These are phyloP conservation scores for Penstemon newberryi DNA, from an alignment of 257 asterid genomes.

Conservation along the genomic window DNA sequence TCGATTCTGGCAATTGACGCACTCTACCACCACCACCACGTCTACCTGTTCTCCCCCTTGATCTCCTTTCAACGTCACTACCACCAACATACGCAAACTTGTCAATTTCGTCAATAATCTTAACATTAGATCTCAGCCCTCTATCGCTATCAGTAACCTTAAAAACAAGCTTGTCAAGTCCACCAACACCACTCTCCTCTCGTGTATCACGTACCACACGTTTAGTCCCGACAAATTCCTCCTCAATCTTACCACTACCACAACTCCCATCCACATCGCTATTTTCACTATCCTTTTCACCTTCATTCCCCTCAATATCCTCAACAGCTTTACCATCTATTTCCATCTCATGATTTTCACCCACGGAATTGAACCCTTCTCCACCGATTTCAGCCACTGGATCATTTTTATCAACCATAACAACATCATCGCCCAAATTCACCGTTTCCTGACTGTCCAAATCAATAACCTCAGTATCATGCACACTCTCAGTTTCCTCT, in stretches of 20 bases:
- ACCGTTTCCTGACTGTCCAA: slow-evolving; percentile 18
- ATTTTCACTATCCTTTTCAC: not conserved
- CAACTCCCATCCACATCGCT: not conserved
- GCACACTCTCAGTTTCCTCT: slow-evolving; percentile 22
- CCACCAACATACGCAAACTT: not conserved
- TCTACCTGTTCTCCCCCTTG: not conserved
- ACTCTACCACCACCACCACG: not conserved
- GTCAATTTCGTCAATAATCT: not conserved
- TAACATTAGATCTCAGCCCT: slow-evolving; percentile 4
- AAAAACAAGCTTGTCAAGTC: slow-evolving; percentile 5
- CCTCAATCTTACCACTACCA: slow-evolving; percentile 7
- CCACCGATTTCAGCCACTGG: too few relatives aligned
- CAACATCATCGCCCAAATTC: not conserved
- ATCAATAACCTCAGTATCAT: slow-evolving; percentile 24
- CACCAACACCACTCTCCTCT: slow-evolving; percentile 7
- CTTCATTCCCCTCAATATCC: not conserved
- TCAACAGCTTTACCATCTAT: slow-evolving; percentile 3
- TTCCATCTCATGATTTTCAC: slow-evolving; percentile 12
- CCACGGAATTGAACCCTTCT: not conserved
- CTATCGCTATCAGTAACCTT: slow-evolving; percentile 10
- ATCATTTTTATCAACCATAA: not conserved
- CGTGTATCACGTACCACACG: not conserved
- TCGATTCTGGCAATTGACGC: not conserved
- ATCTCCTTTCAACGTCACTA: not conserved
- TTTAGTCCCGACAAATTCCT: slow-evolving; percentile 5